Evolutionary conservation across 306 rosid species (phyloP), one percentile per base, ranked within the genome.

Genomic region (Vigna nakashimae): DNA sequence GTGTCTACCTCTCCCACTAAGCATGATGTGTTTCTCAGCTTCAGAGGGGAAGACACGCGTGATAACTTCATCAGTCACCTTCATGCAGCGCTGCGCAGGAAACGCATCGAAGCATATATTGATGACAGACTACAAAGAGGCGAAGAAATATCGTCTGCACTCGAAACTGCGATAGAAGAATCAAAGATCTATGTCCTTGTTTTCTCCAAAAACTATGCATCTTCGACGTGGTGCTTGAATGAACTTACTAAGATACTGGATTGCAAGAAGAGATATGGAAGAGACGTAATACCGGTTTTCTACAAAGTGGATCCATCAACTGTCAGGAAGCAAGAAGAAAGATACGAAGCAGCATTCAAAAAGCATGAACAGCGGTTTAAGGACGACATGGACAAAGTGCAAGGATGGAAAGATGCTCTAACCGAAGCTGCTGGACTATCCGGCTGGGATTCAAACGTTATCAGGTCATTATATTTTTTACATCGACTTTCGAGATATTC

Each of bases 21-120:
- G 18, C 16, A 79, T 7, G 72, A 79, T 12, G 82, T 79, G 77
- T 78, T 78, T 52, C 70, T 78, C 20, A 78, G 52, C 76, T 78
- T 78, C 6, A 34, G 82, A 58, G 84, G 80, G 8, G 51, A 81
- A 40, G 84, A 80, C 64, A 74, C 76, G 0, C 80, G 84, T 2
- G 0, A 67, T 32, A 24, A 11, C 9, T 81, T 81, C 46, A 13
- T 64, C 0, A 17, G 59, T 36, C 9, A 36, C 42, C 2, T 36
- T 36, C 1, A 36, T 7, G 42, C 2, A 1, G 42, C 7, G 2
- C 42, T 36, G 9, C 2, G 1, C 0, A 7, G 42, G 0, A 59
- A 49, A 7, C 26, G 10, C 0, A 42, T 81, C 4, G 0, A 12
- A 9, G 40, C 85, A 2, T 81, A 9, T 8, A 69, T 51, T 1